phyloP scores from a whole-genome alignment of 164 flowering plant species.

The Chimonanthus praecox region DNA sequence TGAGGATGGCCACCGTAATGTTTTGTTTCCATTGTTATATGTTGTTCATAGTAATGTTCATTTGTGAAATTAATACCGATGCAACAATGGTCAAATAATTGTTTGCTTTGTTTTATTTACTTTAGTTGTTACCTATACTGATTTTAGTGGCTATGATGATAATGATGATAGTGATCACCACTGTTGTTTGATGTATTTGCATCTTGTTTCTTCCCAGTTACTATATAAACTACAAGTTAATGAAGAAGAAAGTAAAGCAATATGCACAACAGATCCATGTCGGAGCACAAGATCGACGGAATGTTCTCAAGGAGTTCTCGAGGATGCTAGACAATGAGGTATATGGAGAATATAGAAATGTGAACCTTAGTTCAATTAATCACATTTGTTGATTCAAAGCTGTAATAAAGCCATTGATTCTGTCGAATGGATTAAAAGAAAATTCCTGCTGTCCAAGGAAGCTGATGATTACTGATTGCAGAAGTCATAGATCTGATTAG shows the following conservation, averaged over 20 bases:
- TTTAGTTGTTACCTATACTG: background rate
- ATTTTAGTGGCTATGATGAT: too few species aligned
- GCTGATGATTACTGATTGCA: constrained; percentile 9
- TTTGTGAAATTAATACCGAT: background rate
- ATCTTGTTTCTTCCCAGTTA: constrained; percentile 31
- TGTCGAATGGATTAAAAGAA: background rate
- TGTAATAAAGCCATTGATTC: background rate
- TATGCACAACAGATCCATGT: constrained; percentile 55
- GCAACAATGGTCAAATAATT: background rate
- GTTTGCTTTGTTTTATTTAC: background rate
- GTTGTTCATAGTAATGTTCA: background rate
- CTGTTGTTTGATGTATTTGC: constrained; percentile 3
- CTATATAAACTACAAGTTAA: constrained; percentile 71
- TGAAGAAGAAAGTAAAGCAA: constrained; percentile 81
- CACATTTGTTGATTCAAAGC: background rate
- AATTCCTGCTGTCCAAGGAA: constrained; percentile 33
- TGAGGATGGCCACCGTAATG: background rate
- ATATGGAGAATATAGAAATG: background rate
- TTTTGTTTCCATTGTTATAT: too few species aligned
- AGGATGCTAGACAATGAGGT: constrained; percentile 76
- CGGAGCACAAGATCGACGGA: constrained; percentile 38
- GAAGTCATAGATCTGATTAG: background rate
- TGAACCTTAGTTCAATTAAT: background rate
- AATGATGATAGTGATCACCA: background rate
- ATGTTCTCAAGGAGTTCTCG: constrained; percentile 69